These are phyloP conservation scores for Cadophora gregata DNA, from an alignment of 2,329 filamentous ascomycete genomes.

Conservation along the genomic window DNA sequence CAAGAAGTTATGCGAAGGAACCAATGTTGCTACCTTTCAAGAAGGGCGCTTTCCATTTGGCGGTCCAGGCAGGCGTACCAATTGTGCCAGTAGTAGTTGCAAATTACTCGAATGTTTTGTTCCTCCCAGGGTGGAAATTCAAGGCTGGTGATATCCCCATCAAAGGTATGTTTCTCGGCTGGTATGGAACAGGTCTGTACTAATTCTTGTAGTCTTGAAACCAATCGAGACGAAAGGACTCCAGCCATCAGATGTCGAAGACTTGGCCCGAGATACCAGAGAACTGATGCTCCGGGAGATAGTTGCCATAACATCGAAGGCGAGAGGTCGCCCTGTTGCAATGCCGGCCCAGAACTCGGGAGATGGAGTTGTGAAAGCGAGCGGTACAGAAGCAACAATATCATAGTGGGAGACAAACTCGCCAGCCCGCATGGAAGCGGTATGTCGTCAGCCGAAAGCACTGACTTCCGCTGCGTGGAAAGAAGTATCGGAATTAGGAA, in stretches of 20 bases:
- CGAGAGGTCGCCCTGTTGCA: conserved; percentile 48
- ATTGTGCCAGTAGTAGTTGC: conserved; percentile 85
- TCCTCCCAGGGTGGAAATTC: conserved; percentile 68
- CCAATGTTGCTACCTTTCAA: conserved; percentile 93
- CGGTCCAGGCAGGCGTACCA: conserved; percentile 90
- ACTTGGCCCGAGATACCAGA: conserved; percentile 69
- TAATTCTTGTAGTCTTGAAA: conserved; percentile 65
- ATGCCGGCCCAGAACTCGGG: conserved; percentile 35
- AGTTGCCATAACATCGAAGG: conserved; percentile 58
- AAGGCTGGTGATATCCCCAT: conserved; percentile 73
- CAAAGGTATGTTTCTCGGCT: conserved; percentile 61
- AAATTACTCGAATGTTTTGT: conserved; percentile 78
- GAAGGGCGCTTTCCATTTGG: conserved; percentile 97
- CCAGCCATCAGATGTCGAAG: conserved; percentile 77
- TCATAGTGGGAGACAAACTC: not conserved
- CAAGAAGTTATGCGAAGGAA: conserved; percentile 84
- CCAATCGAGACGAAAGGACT: conserved; percentile 80
- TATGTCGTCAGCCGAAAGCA: not conserved
- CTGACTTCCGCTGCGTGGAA: not conserved
- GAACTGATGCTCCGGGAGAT: conserved; percentile 78
- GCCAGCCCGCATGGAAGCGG: not conserved
- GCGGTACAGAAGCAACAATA: conserved; percentile 36
- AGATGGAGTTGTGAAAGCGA: conserved; percentile 40
- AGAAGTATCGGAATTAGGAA: not conserved
- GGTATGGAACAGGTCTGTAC: conserved; percentile 24